These are phyloP conservation scores for Candida sithepensis DNA, from an alignment of 805 yeast genomes.

Conservation along the genomic window DNA sequence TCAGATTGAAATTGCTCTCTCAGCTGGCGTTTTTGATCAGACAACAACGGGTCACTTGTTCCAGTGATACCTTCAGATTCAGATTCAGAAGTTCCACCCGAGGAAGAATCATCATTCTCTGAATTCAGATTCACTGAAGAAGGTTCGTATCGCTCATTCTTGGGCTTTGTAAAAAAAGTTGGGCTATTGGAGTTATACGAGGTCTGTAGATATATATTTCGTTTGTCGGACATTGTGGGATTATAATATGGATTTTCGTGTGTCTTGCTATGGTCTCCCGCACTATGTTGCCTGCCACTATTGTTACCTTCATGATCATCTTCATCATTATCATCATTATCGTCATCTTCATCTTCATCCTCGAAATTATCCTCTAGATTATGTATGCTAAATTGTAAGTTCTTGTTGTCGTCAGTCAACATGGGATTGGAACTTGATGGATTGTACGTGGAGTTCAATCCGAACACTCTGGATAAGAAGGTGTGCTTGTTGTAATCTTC, in stretches of 20 bases:
- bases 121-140: constrained; percentile 24
- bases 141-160: background rate
- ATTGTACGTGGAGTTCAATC: constrained; percentile 34
- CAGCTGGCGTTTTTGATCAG: constrained; percentile 18
- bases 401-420: constrained; percentile 26
- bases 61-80: background rate
- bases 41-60: constrained; percentile 7
- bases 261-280: background rate
- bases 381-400: constrained; percentile 21
- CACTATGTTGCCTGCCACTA: too few species aligned
- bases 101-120: constrained; percentile 23
- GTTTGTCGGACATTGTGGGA: background rate
- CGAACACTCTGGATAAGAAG: constrained; percentile 63
- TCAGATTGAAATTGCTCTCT: constrained; percentile 22
- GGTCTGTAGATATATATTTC: background rate
- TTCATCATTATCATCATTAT: constrained; percentile 1
- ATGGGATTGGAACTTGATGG: constrained; percentile 27
- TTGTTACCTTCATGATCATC: too few species aligned
- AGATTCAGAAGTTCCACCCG: constrained; percentile 12
- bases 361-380: constrained; percentile 21
- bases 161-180: background rate
- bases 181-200: background rate
- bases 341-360: constrained; percentile 16
- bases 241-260: background rate
- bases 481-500: constrained; percentile 40